These are phyloP conservation scores for Candida pseudofarinosa DNA, from an alignment of 805 yeast genomes.

Conservation along the genomic window DNA sequence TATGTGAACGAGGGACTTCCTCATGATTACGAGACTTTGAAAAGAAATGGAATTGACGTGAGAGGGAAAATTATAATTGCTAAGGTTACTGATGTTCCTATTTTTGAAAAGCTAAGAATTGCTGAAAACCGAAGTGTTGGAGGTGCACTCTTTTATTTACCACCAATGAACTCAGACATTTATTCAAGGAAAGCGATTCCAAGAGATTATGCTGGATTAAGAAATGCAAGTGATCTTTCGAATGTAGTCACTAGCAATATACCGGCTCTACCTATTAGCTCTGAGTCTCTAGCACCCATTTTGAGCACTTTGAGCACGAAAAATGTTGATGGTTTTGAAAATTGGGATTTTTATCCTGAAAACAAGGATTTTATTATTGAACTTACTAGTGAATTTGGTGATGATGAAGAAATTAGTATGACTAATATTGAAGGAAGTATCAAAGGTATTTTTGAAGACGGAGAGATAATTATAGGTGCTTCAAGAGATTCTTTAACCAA, in stretches of 20 bases:
- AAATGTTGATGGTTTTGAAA: constrained; percentile 7
- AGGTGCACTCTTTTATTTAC: constrained; percentile 19
- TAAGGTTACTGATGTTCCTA: constrained; percentile 12
- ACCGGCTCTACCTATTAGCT: constrained; percentile 27
- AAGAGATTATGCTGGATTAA: constrained; percentile 16
- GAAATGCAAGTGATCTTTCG: not conserved
- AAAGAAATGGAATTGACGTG: constrained; percentile 14
- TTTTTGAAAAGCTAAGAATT: constrained; percentile 21
- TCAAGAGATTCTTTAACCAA: constrained; percentile 35
- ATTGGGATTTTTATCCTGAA: constrained; percentile 24
- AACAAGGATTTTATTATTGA: constrained; percentile 10
- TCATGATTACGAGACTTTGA: constrained; percentile 23
- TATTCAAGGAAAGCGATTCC: constrained; percentile 12
- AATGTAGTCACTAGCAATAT: constrained; percentile 7
- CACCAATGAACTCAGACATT: constrained; percentile 7
- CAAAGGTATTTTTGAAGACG: constrained; percentile 36
- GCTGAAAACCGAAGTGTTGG: constrained; percentile 23
- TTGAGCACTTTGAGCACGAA: constrained; percentile 16
- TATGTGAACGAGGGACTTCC: constrained; percentile 28
- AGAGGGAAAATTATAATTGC: constrained; percentile 27
- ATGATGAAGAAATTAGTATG: constrained; percentile 10
- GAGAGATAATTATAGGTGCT: constrained; percentile 38
- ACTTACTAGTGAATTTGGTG: constrained; percentile 12
- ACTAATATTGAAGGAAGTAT: constrained; percentile 31
- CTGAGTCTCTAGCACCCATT: constrained; percentile 21